Evolutionary conservation across 163 green algal species (phyloP).

Genomic region (Trebouxiophyceae sp.): DNA sequence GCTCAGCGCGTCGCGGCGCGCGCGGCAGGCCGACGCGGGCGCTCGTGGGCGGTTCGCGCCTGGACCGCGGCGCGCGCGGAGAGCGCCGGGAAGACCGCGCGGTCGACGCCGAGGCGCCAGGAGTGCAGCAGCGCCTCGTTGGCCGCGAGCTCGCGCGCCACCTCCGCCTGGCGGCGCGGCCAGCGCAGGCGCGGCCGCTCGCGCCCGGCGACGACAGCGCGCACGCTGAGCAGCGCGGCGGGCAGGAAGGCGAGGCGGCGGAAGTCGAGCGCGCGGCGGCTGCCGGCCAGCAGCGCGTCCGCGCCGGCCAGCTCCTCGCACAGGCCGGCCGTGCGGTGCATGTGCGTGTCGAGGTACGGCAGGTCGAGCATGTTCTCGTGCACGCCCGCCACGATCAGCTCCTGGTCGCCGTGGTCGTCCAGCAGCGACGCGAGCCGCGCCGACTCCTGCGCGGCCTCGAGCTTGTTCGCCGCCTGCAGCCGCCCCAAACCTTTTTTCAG

Average conservation of each 20-base stretch:
- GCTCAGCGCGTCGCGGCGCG: too few species aligned
- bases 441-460: not conserved
- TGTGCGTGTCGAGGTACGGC: constrained; percentile 62
- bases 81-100: constrained; percentile 13
- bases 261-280: constrained; percentile 25
- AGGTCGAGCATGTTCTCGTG: constrained; percentile 52
- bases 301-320: constrained; percentile 37
- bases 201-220: constrained; percentile 23
- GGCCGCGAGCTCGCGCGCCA: constrained; percentile 6
- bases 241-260: constrained; percentile 34
- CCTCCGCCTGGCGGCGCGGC: constrained; percentile 29
- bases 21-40: too few species aligned
- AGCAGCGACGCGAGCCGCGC: constrained; percentile 41
- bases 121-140: constrained; percentile 31
- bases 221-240: constrained; percentile 20
- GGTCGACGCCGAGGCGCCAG: constrained; percentile 23
- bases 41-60: constrained; percentile 6
- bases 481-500: too few species aligned
- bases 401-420: constrained; percentile 68
- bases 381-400: constrained; percentile 63
- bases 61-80: constrained; percentile 14
- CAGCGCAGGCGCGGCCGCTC: constrained; percentile 33
- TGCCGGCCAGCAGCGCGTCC: constrained; percentile 40
- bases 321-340: constrained; percentile 30
- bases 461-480: too few species aligned